Base-by-base conservation (phyloP, 2,329 filamentous ascomycete genomes). In the Rhinocladiella similis region DNA sequence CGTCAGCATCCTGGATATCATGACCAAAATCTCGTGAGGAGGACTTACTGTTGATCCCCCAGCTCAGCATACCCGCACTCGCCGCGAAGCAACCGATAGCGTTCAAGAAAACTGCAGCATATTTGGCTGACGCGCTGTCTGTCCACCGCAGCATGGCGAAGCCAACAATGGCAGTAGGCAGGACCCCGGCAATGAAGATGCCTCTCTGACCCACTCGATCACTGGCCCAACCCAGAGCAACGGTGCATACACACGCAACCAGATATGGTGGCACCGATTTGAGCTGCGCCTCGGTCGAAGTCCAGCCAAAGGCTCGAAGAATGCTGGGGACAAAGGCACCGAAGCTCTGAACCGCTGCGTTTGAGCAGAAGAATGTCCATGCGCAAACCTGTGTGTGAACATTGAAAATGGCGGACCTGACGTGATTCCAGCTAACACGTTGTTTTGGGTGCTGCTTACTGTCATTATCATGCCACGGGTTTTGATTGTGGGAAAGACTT, bases 1-100 rank as follows among this genome's bases (percentile, higher is more conserved):
- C 12, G 29, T 57, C 39, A 54, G 51, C 1, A 9, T 45, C 60
- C 50, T 52, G 20, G 16, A 25, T 13, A 6, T 22, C 5, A 19
- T 53, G 29, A 50, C 42, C 39, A 35, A 25, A 7, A 10, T 25
- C 20, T 10, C 18, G 7, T 39, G 12, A 9, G 13, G 22, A 6
- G 38, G 13, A 75, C 65, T 41, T 20, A 59, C 91, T 92, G 83
- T 91, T 90, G 65, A 87, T 87, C 71, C 88, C 91, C 88, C 89
- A 92, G 70, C 88, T 91, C 6, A 91, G 83, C 42, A 91, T 84
- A 27, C 96, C 86, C 0, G 93, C 91, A 88, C 96, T 92, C n/a
- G 91, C 90, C 1, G 85, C 86, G 73, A 95, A 97, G 0, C 83
- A 82, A 48, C 90, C 90, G 75, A 86, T 86, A 1, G 89, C 87